These are phyloP conservation scores for Volvox africanus DNA, from an alignment of 139 green algal genomes.

Conservation along the genomic window DNA sequence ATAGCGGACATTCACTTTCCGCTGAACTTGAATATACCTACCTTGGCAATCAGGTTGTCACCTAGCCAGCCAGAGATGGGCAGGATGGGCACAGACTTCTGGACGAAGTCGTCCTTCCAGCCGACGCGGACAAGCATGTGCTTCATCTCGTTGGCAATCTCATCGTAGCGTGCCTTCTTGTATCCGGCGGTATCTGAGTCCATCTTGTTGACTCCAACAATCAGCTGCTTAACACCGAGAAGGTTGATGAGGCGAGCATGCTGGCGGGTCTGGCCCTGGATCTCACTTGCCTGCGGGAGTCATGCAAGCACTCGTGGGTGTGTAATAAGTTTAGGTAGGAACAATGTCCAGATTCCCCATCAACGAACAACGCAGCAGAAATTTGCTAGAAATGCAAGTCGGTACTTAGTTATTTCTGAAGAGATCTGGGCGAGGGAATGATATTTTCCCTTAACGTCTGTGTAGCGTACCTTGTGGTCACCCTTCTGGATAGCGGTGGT, in stretches of 20 bases:
- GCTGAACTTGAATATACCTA: background rate
- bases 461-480: conserved; percentile 87
- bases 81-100: conserved; percentile 92
- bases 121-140: conserved; percentile 89
- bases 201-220: conserved; percentile 98
- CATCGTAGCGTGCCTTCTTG: conserved; percentile 94
- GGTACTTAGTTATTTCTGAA: too few relatives aligned
- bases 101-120: conserved; percentile 90
- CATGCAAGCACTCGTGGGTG: background rate
- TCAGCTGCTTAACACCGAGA: conserved; percentile 98
- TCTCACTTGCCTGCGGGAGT: conserved; percentile 76
- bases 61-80: conserved; percentile 99
- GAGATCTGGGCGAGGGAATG: too few relatives aligned
- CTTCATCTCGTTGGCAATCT: conserved; percentile 98
- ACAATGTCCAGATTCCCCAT: too few relatives aligned
- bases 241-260: conserved; percentile 98
- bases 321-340: too few relatives aligned
- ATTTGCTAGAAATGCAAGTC: too few relatives aligned
- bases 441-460: background rate
- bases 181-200: conserved; percentile 95
- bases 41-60: conserved; percentile 98
- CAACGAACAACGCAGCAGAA: too few relatives aligned
- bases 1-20: too few relatives aligned
- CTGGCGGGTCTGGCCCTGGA: conserved; percentile 99
- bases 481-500: conserved; percentile 98